Conservation (phyloP, 2,329 filamentous ascomycete species). For the Ophiostoma sp. region DNA sequence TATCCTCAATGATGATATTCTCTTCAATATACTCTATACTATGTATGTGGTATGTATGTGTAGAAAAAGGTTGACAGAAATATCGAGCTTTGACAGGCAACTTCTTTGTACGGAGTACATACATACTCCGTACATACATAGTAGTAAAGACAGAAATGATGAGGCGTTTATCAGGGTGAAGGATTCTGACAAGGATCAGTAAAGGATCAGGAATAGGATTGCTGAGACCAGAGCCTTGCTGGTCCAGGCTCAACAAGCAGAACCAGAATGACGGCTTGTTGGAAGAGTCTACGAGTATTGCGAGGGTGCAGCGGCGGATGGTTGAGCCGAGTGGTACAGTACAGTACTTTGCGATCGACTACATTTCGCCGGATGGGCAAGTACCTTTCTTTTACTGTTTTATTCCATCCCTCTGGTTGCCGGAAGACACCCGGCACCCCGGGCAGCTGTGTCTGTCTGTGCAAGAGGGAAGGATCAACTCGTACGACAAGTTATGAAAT, state of each 20-base stretch:
- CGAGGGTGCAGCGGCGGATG: background rate
- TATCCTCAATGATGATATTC: background rate
- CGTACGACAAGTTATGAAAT: background rate
- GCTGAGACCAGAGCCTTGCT: background rate
- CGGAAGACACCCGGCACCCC: background rate
- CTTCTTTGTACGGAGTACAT: no score
- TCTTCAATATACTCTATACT: background rate
- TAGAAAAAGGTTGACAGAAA: background rate
- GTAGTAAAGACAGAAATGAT: background rate
- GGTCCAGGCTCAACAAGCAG: background rate
- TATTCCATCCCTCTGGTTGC: background rate
- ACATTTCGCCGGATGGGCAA: background rate
- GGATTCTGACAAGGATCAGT: background rate
- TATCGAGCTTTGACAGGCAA: no score
- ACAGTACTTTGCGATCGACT: background rate
- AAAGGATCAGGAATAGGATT: background rate
- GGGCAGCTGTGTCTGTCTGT: background rate
- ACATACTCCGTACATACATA: no score
- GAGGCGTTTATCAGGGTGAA: background rate
- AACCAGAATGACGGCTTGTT: background rate
- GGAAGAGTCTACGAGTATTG: background rate
- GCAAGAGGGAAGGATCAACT: background rate
- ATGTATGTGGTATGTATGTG: background rate
- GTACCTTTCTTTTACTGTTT: background rate
- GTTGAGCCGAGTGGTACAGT: background rate